Evolutionary conservation across 164 flowering plant species (phyloP), one percentile per base, ranked within the genome.

Genomic region (Litsea cubeba): DNA sequence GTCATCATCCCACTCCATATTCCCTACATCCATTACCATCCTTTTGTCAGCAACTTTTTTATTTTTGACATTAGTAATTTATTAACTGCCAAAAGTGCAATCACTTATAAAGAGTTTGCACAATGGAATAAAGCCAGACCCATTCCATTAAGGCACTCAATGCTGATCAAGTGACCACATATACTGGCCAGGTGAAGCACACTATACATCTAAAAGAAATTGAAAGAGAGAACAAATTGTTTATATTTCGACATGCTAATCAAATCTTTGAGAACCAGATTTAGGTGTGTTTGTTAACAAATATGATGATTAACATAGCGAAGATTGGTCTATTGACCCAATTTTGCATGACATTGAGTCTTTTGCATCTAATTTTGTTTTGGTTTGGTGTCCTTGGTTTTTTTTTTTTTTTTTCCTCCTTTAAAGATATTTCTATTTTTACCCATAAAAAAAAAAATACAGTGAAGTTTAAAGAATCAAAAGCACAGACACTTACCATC

Each of bases 1-100:
- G 67, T 73, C 12, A 81, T 35, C 81, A 81, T 78, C 24, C 83
- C 83, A 78, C 60, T 50, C 83, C 83, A 81, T 70, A 78, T 73
- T 22, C 83, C 83, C 83, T 81, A 79, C 17, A 25, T 66, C 46
- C 20, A 66, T 26, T 12, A 20, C 23, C 69, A 66, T 14, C 7
- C 24, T 28, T 18, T 18, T 17, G 15, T 28, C 69, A 66, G 22
- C 60, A 4, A 54, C 20, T 54, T 54, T 1, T 15, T 5, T 54
- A 14, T 8, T 40, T 40, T 40, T 40, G 46, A 40, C 11, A 40
- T 40, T 40, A 40, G 10, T 40, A 40, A 40, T 40, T 40, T 40
- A 40, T 40, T 1, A 5, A 40, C 46, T 40, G 1, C 46, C 46
- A 40, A 11, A 40, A 40, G 11, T 40, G 46, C 10, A 40, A 40